Conservation (phyloP, 768 basidiomycete species). For the Botryobasidium botryosum region DNA sequence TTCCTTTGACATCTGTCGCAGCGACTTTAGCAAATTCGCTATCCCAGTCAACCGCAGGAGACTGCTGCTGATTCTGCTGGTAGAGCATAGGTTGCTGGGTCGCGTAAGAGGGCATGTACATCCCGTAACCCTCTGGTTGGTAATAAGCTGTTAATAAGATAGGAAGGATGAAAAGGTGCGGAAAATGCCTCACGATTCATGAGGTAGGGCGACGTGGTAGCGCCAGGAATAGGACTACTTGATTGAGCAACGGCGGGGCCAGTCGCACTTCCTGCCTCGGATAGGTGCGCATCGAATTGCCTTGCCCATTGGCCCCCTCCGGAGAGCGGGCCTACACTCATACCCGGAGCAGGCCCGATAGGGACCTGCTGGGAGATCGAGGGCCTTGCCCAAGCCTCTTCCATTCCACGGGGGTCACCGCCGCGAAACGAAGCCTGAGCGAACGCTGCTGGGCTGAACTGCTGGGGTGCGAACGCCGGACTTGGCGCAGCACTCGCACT, state of each 20-base stretch:
- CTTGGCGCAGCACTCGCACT: slow-evolving; percentile 21
- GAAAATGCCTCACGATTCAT: neutral
- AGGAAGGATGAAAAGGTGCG: neutral
- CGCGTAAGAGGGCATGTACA: slow-evolving; percentile 10
- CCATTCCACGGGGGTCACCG: slow-evolving; percentile 10
- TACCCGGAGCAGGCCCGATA: neutral
- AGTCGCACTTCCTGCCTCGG: no score
- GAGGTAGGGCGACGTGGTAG: slow-evolving; percentile 1
- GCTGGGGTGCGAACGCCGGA: slow-evolving; percentile 16
- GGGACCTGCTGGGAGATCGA: neutral
- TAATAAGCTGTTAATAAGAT: neutral
- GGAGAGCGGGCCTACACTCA: no score
- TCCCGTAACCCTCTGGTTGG: slow-evolving; percentile 9
- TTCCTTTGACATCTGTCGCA: slow-evolving; percentile 54
- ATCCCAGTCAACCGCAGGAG: slow-evolving; percentile 16
- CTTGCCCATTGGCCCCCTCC: no score
- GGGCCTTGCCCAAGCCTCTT: slow-evolving; percentile 5
- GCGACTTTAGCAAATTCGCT: slow-evolving; percentile 12
- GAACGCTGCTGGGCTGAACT: slow-evolving; percentile 20
- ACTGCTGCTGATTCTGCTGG: neutral
- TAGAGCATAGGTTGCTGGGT: neutral
- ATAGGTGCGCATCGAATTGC: no score
- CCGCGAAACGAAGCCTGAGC: slow-evolving; percentile 20
- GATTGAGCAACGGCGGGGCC: no score
- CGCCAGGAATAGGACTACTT: no score